Percentiles rank a stretch among this genome's conserved stretches.
These are phyloP conservation scores for Rubia tinctorum DNA, from an alignment of 305 asterid genomes.

Conservation along the genomic window DNA sequence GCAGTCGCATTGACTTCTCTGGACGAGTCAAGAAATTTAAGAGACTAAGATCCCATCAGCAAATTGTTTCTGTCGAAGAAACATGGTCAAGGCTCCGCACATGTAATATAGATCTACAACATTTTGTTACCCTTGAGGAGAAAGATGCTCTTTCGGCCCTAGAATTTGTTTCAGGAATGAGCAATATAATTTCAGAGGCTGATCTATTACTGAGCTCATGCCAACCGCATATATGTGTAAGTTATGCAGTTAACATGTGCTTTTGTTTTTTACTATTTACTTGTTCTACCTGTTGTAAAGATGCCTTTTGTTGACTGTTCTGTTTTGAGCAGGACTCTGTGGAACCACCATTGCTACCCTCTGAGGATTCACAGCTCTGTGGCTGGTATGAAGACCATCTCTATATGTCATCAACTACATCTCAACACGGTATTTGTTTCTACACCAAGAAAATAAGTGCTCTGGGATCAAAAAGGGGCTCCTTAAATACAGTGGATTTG, in stretches of 20 bases:
- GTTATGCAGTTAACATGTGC: constrained; percentile 18
- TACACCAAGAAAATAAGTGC: constrained; percentile 60
- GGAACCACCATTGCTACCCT: constrained; percentile 36
- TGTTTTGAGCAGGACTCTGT: constrained; percentile 56
- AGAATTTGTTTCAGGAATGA: constrained; percentile 45
- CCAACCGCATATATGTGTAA: constrained; percentile 44
- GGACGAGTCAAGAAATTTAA: constrained; percentile 31
- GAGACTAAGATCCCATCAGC: constrained; percentile 27
- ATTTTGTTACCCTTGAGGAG: constrained; percentile 61
- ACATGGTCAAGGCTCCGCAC: constrained; percentile 66
- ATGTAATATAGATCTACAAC: constrained; percentile 36
- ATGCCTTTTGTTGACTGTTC: neutral
- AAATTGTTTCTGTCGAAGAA: constrained; percentile 48
- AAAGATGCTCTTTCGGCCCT: constrained; percentile 47
- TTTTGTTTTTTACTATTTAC: neutral
- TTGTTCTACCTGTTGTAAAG: constrained; percentile 1
- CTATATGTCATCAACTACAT: constrained; percentile 66
- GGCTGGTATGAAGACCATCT: constrained; percentile 65
- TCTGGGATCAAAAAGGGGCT: constrained; percentile 37
- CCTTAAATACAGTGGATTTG: constrained; percentile 45
- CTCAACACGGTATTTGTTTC: constrained; percentile 82
- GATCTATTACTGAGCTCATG: constrained; percentile 66
- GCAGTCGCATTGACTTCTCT: constrained; percentile 63
- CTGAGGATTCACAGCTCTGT: constrained; percentile 40
- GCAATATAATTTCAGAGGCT: constrained; percentile 67